Conservation (phyloP, 768 basidiomycete species). For the Mrakia frigida region DNA sequence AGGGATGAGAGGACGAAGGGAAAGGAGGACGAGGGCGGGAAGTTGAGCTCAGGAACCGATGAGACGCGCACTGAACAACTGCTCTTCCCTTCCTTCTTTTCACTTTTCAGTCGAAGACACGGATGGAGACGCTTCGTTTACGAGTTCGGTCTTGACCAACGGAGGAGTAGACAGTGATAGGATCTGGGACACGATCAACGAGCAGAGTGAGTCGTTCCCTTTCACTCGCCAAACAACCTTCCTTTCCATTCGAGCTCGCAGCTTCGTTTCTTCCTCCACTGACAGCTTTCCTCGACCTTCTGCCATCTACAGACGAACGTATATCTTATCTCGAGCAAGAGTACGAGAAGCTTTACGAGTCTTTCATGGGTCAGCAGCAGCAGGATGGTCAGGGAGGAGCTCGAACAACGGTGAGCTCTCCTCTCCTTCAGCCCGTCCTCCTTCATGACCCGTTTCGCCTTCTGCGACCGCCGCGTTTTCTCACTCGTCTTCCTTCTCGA, state of each 20-base stretch:
- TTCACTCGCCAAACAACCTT: background rate
- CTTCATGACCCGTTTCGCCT: background rate
- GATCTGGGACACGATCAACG: conserved; percentile 61
- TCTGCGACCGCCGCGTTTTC: background rate
- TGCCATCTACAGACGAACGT: conserved; percentile 56
- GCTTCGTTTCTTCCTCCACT: background rate
- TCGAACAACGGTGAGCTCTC: conserved; percentile 1
- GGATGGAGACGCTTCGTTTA: conserved; percentile 8
- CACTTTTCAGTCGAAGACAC: background rate
- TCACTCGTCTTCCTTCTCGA: background rate
- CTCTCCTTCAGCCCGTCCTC: background rate
- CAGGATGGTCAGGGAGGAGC: conserved; percentile 33
- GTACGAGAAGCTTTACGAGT: conserved; percentile 62
- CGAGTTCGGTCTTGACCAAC: background rate
- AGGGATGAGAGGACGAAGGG: background rate
- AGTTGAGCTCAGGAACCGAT: conserved; percentile 11
- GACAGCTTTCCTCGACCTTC: background rate
- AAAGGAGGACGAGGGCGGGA: background rate
- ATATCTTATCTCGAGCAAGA: conserved; percentile 69
- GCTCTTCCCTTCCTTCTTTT: conserved; percentile 34
- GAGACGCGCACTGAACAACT: background rate
- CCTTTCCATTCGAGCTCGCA: background rate
- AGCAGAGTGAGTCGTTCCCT: conserved; percentile 56
- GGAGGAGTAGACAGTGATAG: conserved; percentile 54
- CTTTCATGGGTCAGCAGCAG: conserved; percentile 44